Conservation (phyloP, 1,284 basidiomycete genomes). For the Jaminaea rosea region DNA sequence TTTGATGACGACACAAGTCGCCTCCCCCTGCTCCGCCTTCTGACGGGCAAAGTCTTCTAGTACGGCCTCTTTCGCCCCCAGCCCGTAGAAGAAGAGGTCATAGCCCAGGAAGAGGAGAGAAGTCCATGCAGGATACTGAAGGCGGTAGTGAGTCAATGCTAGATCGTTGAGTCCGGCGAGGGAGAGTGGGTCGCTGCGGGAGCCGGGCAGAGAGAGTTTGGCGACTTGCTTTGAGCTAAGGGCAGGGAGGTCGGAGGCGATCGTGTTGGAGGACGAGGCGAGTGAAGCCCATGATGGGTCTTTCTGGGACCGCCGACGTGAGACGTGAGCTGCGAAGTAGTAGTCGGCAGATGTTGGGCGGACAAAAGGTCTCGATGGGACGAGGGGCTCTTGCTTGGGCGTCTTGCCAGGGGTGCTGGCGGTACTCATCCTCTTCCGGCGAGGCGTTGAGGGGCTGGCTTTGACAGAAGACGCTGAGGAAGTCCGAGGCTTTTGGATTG, state of each 20-base stretch:
- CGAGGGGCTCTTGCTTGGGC: too few relatives aligned
- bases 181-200: neutral
- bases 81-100: slow-evolving; percentile 5
- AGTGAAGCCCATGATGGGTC: slow-evolving; percentile 1
- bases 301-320: neutral
- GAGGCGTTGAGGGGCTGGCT: too few relatives aligned
- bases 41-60: slow-evolving; percentile 3
- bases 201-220: neutral
- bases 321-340: slow-evolving; percentile 7
- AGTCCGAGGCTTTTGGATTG: too few relatives aligned
- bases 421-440: too few relatives aligned
- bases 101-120: slow-evolving; percentile 1
- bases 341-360: slow-evolving; percentile 6
- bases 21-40: slow-evolving; percentile 1
- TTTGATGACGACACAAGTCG: neutral
- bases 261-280: neutral
- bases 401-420: too few relatives aligned
- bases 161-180: neutral
- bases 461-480: neutral
- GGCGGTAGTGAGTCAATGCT: neutral
- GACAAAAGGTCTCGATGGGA: neutral
- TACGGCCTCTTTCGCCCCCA: slow-evolving; percentile 4
- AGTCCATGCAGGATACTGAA: slow-evolving; percentile 2
- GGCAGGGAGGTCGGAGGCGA: neutral
- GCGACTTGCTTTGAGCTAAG: neutral